These are phyloP conservation scores for Tylopilus orsonianus DNA, from an alignment of 1,284 basidiomycete genomes.

Conservation along the genomic window DNA sequence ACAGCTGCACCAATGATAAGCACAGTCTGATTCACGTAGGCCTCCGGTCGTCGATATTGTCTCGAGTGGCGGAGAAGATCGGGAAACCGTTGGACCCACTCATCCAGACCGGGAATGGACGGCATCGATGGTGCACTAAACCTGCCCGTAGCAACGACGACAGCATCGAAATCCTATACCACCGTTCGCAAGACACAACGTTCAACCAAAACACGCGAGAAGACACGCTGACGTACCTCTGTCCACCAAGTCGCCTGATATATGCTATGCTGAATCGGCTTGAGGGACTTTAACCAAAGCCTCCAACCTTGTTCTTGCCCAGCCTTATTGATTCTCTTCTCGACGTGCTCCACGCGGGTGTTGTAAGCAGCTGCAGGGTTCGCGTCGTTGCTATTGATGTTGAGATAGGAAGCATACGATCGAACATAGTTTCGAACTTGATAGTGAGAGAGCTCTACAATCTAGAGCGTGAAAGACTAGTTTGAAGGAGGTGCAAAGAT, in stretches of 20 bases:
- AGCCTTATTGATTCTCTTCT: constrained; percentile 37
- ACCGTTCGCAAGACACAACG: background rate
- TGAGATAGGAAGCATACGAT: constrained; percentile 41
- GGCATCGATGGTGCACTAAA: constrained; percentile 19
- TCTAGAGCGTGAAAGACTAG: background rate
- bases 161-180: constrained; percentile 21
- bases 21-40: constrained; percentile 41
- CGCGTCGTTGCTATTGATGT: constrained; percentile 42
- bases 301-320: constrained; percentile 41
- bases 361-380: constrained; percentile 43
- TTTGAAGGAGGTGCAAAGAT: background rate
- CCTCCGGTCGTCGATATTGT: constrained; percentile 44
- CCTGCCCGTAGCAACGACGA: constrained; percentile 16
- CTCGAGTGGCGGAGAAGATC: constrained; percentile 41
- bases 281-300: constrained; percentile 37
- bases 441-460: constrained; percentile 25
- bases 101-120: constrained; percentile 12
- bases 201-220: background rate
- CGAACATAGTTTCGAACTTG: constrained; percentile 31
- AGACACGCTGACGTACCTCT: constrained; percentile 15
- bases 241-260: constrained; percentile 27
- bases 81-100: constrained; percentile 41
- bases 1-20: constrained; percentile 44
- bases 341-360: constrained; percentile 48
- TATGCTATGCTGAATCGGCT: constrained; percentile 29